phyloP scores from a whole-genome alignment of 495 filamentous ascomycete species.

The Hypoxylon perforatum region DNA sequence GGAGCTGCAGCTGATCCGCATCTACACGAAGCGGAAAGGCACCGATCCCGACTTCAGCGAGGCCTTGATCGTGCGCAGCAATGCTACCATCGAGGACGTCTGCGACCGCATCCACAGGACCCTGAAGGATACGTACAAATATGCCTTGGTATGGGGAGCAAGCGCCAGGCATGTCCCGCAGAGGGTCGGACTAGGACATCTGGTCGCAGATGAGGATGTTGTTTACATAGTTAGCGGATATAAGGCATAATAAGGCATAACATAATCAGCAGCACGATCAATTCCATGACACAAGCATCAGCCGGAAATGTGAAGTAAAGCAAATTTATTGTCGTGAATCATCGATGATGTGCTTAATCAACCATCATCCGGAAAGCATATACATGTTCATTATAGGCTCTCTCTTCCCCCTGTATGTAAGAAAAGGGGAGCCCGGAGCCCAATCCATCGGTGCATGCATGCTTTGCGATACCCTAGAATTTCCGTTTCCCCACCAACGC shows the following conservation, averaged over 20 bases:
- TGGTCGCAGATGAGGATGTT: slow-evolving; percentile 95
- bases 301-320: neutral
- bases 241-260: slow-evolving; percentile 56
- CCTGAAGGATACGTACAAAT: slow-evolving; percentile 98
- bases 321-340: slow-evolving; percentile 31
- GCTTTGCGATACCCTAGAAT: slow-evolving; percentile 17
- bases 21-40: slow-evolving; percentile 98
- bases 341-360: slow-evolving; percentile 24
- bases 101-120: slow-evolving; percentile 95
- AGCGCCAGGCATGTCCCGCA: slow-evolving; percentile 96
- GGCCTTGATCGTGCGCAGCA: slow-evolving; percentile 89
- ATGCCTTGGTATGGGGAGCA: slow-evolving; percentile 96
- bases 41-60: slow-evolving; percentile 90
- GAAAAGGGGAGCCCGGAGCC: no score
- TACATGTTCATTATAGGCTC: slow-evolving; percentile 5
- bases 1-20: slow-evolving; percentile 87
- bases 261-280: slow-evolving; percentile 6
- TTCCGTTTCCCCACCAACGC: slow-evolving; percentile 33
- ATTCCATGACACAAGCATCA: neutral
- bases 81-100: slow-evolving; percentile 93
- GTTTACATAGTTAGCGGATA: slow-evolving; percentile 93
- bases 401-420: slow-evolving; percentile 5
- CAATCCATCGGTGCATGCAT: no score
- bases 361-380: slow-evolving; percentile 1
- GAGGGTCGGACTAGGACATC: slow-evolving; percentile 87